Evolutionary conservation across 371 early-diverging fungal species (phyloP).

Genomic region (Lichtheimia hyalospora): DNA sequence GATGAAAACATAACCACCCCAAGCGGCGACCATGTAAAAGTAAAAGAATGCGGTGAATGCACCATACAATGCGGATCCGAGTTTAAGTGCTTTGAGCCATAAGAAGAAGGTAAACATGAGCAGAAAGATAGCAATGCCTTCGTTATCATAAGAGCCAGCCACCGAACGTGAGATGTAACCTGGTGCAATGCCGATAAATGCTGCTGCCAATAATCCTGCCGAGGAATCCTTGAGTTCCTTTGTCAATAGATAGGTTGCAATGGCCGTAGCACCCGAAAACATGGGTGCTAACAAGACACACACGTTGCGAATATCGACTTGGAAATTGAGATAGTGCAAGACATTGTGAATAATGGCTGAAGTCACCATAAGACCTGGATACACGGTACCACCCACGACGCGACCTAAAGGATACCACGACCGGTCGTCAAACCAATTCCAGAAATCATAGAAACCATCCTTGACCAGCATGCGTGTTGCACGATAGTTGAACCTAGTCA

Average conservation of each 20-base stretch:
- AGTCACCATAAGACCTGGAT: conserved; percentile 98
- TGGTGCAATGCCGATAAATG: conserved; percentile 97
- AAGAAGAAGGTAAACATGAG: conserved; percentile 95
- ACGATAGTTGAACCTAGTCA: conserved; percentile 92
- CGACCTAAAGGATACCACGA: conserved; percentile 99
- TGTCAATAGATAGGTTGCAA: conserved; percentile 92
- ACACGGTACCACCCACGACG: conserved; percentile 97
- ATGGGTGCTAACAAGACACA: conserved; percentile 97
- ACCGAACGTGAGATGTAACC: conserved; percentile 99
- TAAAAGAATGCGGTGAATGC: conserved; percentile 90
- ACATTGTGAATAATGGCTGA: conserved; percentile 94
- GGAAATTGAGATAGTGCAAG: conserved; percentile 85
- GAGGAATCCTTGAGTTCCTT: conserved; percentile 87
- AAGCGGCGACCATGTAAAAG: conserved; percentile 99
- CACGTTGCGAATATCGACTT: conserved; percentile 96
- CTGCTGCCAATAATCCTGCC: conserved; percentile 94
- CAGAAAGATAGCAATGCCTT: conserved; percentile 98
- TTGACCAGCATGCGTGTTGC: conserved; percentile 95
- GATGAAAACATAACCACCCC: conserved; percentile 99
- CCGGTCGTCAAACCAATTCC: conserved; percentile 99
- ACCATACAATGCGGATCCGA: conserved; percentile 89
- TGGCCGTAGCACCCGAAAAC: conserved; percentile 93
- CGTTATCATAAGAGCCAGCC: conserved; percentile 99
- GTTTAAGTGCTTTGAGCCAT: conserved; percentile 95
- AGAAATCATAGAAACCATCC: conserved; percentile 95